These are phyloP conservation scores for Cutaneotrichosporon cyanovorans DNA, from an alignment of 1,284 basidiomycete species.

Conservation along the genomic window DNA sequence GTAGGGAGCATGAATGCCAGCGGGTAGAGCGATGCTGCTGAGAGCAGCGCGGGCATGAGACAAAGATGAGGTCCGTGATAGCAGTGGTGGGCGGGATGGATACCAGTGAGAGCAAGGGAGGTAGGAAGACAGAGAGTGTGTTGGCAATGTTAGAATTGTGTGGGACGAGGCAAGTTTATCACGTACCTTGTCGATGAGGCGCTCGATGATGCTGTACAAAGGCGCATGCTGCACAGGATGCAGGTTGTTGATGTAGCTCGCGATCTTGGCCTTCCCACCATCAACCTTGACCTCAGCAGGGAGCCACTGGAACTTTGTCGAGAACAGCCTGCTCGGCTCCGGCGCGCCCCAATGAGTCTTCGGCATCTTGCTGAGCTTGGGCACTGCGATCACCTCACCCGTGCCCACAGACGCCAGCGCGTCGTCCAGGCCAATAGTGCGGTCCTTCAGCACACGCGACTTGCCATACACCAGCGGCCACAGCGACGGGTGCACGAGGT, in stretches of 20 bases:
- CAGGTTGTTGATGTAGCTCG: conserved; percentile 14
- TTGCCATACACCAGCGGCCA: conserved; percentile 14
- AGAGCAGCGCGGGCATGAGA: too few species aligned
- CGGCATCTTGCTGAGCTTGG: not conserved
- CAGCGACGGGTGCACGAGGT: conserved; percentile 15
- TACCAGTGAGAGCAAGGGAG: too few species aligned
- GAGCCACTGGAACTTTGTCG: conserved; percentile 16
- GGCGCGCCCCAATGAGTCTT: not conserved
- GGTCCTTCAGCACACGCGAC: conserved; percentile 5
- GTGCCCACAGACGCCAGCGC: not conserved
- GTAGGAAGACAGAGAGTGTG: too few species aligned
- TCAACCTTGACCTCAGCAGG: conserved; percentile 9
- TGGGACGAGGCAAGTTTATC: too few species aligned
- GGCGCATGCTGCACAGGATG: not conserved
- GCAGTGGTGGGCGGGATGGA: too few species aligned
- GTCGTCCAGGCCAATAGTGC: conserved; percentile 1
- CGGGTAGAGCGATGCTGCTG: too few species aligned
- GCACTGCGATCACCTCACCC: conserved; percentile 2
- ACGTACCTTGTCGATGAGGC: conserved; percentile 2
- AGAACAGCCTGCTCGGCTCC: not conserved
- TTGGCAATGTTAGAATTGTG: too few species aligned
- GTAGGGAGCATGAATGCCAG: too few species aligned
- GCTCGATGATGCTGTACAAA: conserved; percentile 5
- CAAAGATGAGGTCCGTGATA: too few species aligned
- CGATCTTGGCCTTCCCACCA: not conserved